A percentile compares a stretch with the other conserved stretches of the same genome.
These are phyloP conservation scores for Ophiostoma pallidulum DNA, from an alignment of 2,329 filamentous ascomycete genomes.

Conservation along the genomic window DNA sequence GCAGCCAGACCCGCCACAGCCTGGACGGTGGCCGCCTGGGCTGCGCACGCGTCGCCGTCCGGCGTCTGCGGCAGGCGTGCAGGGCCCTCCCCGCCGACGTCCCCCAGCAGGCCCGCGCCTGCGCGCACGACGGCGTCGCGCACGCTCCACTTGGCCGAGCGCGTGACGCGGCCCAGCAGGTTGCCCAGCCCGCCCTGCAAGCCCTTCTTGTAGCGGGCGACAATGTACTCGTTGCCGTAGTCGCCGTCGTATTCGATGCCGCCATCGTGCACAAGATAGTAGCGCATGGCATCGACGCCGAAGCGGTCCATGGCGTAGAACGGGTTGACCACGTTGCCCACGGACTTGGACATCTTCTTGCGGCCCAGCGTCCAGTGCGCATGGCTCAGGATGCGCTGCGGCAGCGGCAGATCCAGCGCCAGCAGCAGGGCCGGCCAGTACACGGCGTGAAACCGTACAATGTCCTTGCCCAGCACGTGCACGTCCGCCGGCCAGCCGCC, in stretches of 20 bases:
- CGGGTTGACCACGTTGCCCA: slow-evolving; percentile 90
- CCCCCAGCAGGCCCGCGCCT: background rate
- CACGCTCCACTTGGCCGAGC: slow-evolving; percentile 60
- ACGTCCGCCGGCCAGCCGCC: slow-evolving; percentile 83
- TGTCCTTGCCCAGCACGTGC: slow-evolving; percentile 94
- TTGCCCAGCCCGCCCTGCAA: slow-evolving; percentile 76
- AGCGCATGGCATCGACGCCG: slow-evolving; percentile 79
- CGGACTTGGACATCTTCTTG: slow-evolving; percentile 93
- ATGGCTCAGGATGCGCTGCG: slow-evolving; percentile 75
- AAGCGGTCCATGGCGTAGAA: slow-evolving; percentile 86
- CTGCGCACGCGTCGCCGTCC: slow-evolving; percentile 16
- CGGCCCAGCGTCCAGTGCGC: slow-evolving; percentile 91
- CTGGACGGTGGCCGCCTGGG: slow-evolving; percentile 7
- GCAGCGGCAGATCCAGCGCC: slow-evolving; percentile 70
- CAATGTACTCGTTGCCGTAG: slow-evolving; percentile 73
- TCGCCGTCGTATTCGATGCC: slow-evolving; percentile 68
- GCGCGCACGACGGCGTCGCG: slow-evolving; percentile 41
- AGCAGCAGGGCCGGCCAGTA: slow-evolving; percentile 98
- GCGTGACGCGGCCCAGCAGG: slow-evolving; percentile 60
- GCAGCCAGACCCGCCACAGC: slow-evolving; percentile 33
- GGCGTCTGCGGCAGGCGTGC: too few relatives aligned
- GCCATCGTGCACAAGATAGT: slow-evolving; percentile 75
- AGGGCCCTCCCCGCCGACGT: background rate
- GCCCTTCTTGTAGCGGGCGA: slow-evolving; percentile 67
- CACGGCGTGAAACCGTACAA: slow-evolving; percentile 88